Evolutionary conservation across 768 basidiomycete species (phyloP).

Genomic region (Rhodotorula diobovata): DNA sequence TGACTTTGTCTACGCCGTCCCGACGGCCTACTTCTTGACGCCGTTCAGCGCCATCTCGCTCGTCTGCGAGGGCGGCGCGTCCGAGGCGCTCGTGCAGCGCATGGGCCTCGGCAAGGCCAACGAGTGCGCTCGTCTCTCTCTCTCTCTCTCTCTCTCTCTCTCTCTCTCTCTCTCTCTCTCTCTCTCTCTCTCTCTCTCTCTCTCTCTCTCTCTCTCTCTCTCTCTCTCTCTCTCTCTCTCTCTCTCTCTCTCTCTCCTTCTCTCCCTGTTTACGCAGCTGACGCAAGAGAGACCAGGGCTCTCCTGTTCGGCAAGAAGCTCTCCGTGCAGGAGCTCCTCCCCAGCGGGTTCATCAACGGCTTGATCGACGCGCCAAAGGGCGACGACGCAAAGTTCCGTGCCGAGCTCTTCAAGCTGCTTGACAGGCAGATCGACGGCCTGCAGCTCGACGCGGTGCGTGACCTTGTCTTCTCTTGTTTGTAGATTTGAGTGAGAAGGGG

Average conservation of each 20-base stretch:
- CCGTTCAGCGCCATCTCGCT: conserved; percentile 69
- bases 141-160: background rate
- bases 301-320: conserved; percentile 68
- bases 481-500: too few species aligned
- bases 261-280: background rate
- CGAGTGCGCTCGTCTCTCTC: conserved; percentile 47
- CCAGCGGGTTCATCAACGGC: conserved; percentile 62
- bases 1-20: conserved; percentile 66
- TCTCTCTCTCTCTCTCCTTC: background rate
- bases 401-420: conserved; percentile 10
- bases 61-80: conserved; percentile 64
- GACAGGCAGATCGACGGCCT: conserved; percentile 16
- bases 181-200: too few species aligned
- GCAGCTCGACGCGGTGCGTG: conserved; percentile 26
- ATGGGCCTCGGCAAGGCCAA: conserved; percentile 62
- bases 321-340: conserved; percentile 56
- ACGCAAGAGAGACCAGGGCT: conserved; percentile 43
- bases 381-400: conserved; percentile 7
- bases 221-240: background rate
- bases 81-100: conserved; percentile 63
- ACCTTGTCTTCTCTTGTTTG: background rate
- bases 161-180: too few species aligned
- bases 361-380: conserved; percentile 47
- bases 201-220: too few species aligned
- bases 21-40: conserved; percentile 59